Evolutionary conservation across 257 asterid genomes (phyloP), one percentile per base, ranked within the genome.

Genomic region (Eucommia ulmoides): DNA sequence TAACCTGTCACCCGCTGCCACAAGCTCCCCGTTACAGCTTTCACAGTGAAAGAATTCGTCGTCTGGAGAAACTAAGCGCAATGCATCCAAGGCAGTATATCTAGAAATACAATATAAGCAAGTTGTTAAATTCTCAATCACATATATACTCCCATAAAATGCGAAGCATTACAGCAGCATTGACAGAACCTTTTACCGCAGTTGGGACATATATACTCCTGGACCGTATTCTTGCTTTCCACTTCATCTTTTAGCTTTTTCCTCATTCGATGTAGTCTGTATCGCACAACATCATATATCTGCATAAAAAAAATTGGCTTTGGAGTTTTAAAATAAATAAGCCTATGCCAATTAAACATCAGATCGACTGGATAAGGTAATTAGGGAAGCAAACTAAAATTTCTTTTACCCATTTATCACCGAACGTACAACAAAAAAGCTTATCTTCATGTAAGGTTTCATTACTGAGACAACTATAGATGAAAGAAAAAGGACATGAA

Each of bases 11-110:
- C 78, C 77, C 69, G 82, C 99, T 51, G 94, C 94, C 49, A 75
- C 83, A 41, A 91, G 77, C 57, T 83, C 72, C 23, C 79, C 94
- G 33, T 83, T 73, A 67, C 99, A 91, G 63, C 80, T 70, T 70
- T 91, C 99, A 55, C 95, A 91, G 65, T 91, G 99, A 63, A 91
- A 91, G 70, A 76, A 68, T 65, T 81, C 94, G 60, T 86, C 97
- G 42, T 65, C 60, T 24, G 77, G 79, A 57, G 93, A 63, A 51
- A 86, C 56, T 74, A 91, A 51, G 51, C 83, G 87, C 29, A 73
- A 75, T 5, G 95, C 99, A 75, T 88, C 97, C 72, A 83, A 59
- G 8, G 97, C 97, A 26, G 74, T 79, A 65, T 81, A 89, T 68
- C 97, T 88, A 79, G 42, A 71, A 20, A 53, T 59, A 3, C 56